Evolutionary conservation across 1,284 basidiomycete genomes (phyloP).

Genomic region (Volvariella surrecta): DNA sequence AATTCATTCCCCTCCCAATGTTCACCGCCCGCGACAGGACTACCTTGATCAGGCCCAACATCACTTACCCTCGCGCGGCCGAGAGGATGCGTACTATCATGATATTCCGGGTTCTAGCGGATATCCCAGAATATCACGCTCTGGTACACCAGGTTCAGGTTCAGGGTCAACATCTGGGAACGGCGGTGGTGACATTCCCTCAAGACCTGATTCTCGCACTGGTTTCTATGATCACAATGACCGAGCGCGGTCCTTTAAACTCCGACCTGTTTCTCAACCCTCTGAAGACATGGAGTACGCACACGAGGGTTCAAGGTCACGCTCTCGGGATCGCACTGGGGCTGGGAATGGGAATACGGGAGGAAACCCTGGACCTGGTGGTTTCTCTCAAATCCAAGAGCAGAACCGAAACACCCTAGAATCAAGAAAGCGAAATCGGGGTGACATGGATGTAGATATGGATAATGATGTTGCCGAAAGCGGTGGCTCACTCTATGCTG

Average conservation of each 20-base stretch:
- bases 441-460: conserved; percentile 54
- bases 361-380: conserved; percentile 10
- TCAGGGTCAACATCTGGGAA: conserved; percentile 36
- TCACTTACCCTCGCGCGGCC: conserved; percentile 28
- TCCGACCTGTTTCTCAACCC: conserved; percentile 34
- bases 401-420: conserved; percentile 22
- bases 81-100: conserved; percentile 39
- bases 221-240: conserved; percentile 35
- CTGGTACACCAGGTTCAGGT: conserved; percentile 42
- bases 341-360: conserved; percentile 10
- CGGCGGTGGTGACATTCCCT: conserved; percentile 31
- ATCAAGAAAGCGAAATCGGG: conserved; percentile 46
- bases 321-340: conserved; percentile 19
- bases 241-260: conserved; percentile 31
- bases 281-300: conserved; percentile 37
- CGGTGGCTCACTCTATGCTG: conserved; percentile 16
- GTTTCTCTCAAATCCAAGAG: conserved; percentile 17
- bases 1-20: conserved; percentile 30
- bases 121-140: conserved; percentile 36
- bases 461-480: conserved; percentile 29
- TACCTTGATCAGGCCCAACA: conserved; percentile 27
- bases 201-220: conserved; percentile 38
- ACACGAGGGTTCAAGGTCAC: conserved; percentile 38
- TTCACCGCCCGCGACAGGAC: conserved; percentile 30
- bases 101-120: conserved; percentile 26